Base-by-base conservation (phyloP, 2,329 filamentous ascomycete genomes). In the Apiospora kogelbergensis region DNA sequence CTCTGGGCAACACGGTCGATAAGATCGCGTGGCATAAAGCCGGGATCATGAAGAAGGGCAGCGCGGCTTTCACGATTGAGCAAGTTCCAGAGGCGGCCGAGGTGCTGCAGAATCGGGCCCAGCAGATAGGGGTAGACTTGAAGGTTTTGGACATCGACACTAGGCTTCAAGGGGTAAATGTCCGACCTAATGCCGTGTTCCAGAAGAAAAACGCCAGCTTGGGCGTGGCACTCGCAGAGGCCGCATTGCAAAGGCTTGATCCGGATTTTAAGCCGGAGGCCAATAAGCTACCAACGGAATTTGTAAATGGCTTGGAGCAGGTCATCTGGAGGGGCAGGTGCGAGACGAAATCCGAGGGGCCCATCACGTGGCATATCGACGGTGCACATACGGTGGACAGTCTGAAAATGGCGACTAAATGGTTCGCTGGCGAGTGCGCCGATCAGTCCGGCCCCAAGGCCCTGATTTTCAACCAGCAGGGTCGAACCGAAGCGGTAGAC, bases 351-450 rank as follows among this genome's bases (percentile, higher is more conserved):
- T 73, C 80, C 3, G 86, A 89, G 70, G 84, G 83, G 2, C 76
- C 76, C 2, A 83, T 97, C 6, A 85, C 85, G 20, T 99, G 95
- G 95, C 92, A 95, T 76, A 88, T 99, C 24, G 96, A 99, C 77
- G 95, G 96, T 10, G 96, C 94, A 2, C 96, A 99, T 80, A 99
- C 95, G 0, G 85, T 92, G 3, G 95, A 98, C 77, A 98, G 94
- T 77, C 91, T 99, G 68, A 88, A 91, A 72, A 87, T 93, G 72
- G 93, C 94, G 5, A 91, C 91, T 0, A 87, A 88, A 71, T 98
- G 95, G 95, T 98, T 97, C 76, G 88, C 89, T 1, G 79, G 79
- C 11, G 84, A 87, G 74, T 68, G 69, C 22, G 24, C 67, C 17
- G 63, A 57, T 20, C 45, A 53, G 30, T 48, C 74, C 3, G 84